Base-by-base conservation (phyloP, 805 yeast species). In the Saccharomyces mikatae region DNA sequence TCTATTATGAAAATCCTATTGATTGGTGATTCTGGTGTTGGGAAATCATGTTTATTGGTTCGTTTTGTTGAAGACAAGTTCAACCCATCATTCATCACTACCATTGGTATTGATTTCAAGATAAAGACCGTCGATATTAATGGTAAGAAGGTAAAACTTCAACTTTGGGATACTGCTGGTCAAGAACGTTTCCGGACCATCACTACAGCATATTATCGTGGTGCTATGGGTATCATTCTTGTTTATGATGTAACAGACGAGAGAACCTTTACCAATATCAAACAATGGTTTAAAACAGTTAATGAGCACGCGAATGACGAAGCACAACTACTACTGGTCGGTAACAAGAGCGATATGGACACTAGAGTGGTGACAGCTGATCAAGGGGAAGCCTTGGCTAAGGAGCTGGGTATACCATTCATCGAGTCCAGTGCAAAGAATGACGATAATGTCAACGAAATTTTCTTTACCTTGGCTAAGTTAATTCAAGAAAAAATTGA, bases 151-250 rank as follows among this genome's bases (percentile, higher is more conserved):
- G 87, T 94, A 73, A 94, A 94, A 75, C 80, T 92, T 69, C 99
- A 94, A 72, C 87, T 92, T 47, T 87, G 97, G 97, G 97, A 90
- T 70, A 90, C 97, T 46, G 97, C 97, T 0, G 97, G 97, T n/a
- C 97, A 90, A 74, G 97, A 90, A 71, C 79, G 97, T 67, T 90
- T 90, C 76, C 82, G 96, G 74, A 89, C 96, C 46, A 90, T 90
- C 74, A 91, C 94, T 50, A 86, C 94, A n/a, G 92, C 95, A 0
- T 87, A 87, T 72, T 87, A 87, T 73, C 82, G 95, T 71, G 95
- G 95, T 55, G 94, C 95, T 55, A 84, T 86, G 84, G 95, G 95
- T 59, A 87, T 87, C 64, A 84, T 87, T 51, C 78, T 87, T 65
- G 90, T 87, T 41, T 87, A 87, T 69, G 95, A 87, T 70, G 92